phyloP scores from a whole-genome alignment of 2,329 filamentous ascomycete genomes.

The Trichothecium roseum region DNA sequence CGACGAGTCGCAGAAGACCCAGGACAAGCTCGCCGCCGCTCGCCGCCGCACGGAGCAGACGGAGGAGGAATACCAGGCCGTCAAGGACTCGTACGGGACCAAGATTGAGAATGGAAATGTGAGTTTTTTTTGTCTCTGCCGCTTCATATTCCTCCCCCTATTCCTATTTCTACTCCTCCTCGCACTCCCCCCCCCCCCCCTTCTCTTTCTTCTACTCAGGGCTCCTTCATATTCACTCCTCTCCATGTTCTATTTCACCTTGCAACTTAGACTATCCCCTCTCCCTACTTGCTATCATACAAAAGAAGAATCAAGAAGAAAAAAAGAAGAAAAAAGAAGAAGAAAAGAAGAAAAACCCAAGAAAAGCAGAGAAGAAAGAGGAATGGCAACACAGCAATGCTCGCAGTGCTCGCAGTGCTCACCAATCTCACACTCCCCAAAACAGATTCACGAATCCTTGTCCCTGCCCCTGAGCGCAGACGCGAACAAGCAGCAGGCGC shows the following conservation, averaged over 20 bases:
- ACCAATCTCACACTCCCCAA: no score
- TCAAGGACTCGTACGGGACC: slow-evolving; percentile 32
- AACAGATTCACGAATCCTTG: slow-evolving; percentile 34
- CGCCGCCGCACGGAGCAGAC: slow-evolving; percentile 31
- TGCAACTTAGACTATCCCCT: slow-evolving; percentile 1
- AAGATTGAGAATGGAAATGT: slow-evolving; percentile 48
- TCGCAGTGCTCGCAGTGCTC: no score
- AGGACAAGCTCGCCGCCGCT: slow-evolving; percentile 3
- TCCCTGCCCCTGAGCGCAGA: slow-evolving; percentile 25
- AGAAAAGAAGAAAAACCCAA: background rate
- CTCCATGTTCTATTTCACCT: background rate
- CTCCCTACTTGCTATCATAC: background rate
- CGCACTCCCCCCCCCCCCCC: no score
- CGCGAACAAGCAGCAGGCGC: slow-evolving; percentile 34
- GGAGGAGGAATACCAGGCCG: slow-evolving; percentile 35
- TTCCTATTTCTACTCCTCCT: no score
- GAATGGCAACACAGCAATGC: no score
- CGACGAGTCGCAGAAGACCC: slow-evolving; percentile 12
- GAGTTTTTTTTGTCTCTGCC: no score
- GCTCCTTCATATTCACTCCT: no score
- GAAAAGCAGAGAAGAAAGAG: no score
- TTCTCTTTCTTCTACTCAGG: no score
- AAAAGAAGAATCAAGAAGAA: background rate
- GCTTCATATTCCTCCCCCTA: no score
- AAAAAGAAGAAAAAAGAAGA: background rate